These are phyloP conservation scores for Thermothelomyces thermophilus DNA, from an alignment of 2,329 filamentous ascomycete genomes.

Conservation along the genomic window DNA sequence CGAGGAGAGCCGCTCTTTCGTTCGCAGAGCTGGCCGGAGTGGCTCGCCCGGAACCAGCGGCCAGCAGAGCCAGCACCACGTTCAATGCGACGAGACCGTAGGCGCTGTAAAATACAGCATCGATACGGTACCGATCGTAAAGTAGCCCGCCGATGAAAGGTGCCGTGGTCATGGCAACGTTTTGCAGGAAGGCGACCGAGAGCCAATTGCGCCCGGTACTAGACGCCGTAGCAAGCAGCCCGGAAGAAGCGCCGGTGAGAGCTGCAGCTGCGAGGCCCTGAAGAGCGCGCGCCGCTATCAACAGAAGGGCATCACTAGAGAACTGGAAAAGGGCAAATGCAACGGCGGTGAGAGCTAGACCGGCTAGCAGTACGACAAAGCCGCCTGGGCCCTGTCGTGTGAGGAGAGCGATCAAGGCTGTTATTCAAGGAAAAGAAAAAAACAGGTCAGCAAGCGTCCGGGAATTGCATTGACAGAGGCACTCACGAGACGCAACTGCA, in stretches of 20 bases:
- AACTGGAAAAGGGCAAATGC: slow-evolving; percentile 20
- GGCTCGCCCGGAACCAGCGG: not conserved
- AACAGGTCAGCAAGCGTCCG: not conserved
- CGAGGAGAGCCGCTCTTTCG: not conserved
- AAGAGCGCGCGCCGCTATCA: slow-evolving; percentile 20
- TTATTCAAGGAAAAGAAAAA: too few relatives aligned
- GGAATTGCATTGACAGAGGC: not conserved
- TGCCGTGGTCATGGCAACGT: slow-evolving; percentile 17
- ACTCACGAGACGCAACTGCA: slow-evolving; percentile 22
- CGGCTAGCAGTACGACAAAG: slow-evolving; percentile 15
- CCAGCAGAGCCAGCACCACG: slow-evolving; percentile 12
- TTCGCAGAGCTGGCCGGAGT: not conserved
- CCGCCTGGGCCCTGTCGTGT: slow-evolving; percentile 9
- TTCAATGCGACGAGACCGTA: slow-evolving; percentile 18
- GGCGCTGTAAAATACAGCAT: slow-evolving; percentile 20
- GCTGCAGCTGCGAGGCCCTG: slow-evolving; percentile 21
- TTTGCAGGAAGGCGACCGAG: slow-evolving; percentile 20
- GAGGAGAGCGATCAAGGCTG: slow-evolving; percentile 21
- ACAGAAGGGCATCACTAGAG: slow-evolving; percentile 5
- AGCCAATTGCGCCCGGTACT: slow-evolving; percentile 5
- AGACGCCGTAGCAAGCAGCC: slow-evolving; percentile 12
- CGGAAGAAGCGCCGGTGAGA: slow-evolving; percentile 16
- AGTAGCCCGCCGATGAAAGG: slow-evolving; percentile 17
- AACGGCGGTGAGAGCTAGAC: slow-evolving; percentile 14
- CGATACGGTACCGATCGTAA: slow-evolving; percentile 9